phyloP scores from a whole-genome alignment of 2,329 filamentous ascomycete genomes.

The Ambrosiella xylebori region DNA sequence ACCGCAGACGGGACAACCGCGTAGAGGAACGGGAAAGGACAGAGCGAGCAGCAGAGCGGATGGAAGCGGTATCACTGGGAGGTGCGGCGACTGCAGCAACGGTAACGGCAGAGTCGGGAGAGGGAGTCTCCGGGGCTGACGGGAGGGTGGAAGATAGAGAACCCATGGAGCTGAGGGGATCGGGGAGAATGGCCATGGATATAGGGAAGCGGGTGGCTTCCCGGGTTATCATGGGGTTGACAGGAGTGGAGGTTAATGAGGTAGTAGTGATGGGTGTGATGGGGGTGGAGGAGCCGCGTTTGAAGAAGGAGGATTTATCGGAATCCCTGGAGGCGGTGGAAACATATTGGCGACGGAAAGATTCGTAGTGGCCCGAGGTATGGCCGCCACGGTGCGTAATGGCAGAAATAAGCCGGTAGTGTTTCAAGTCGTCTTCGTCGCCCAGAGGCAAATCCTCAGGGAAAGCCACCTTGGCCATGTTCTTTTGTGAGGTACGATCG shows the following conservation, averaged over 20 bases:
- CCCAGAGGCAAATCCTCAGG: constrained; percentile 75
- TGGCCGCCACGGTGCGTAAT: constrained; percentile 94
- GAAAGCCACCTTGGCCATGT: constrained; percentile 84
- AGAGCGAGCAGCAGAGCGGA: constrained; percentile 37
- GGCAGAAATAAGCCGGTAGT: constrained; percentile 69
- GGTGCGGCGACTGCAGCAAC: not conserved
- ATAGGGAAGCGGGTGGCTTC: constrained; percentile 18
- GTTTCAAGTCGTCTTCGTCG: constrained; percentile 56
- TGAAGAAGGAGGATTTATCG: constrained; percentile 58
- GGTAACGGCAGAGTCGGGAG: not conserved
- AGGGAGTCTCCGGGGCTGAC: constrained; percentile 16
- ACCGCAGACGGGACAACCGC: constrained; percentile 5
- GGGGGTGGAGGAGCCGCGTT: constrained; percentile 42
- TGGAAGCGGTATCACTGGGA: constrained; percentile 23
- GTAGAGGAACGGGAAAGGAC: constrained; percentile 33
- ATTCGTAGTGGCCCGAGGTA: constrained; percentile 93
- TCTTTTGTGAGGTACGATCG: constrained; percentile 73
- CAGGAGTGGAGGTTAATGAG: constrained; percentile 24
- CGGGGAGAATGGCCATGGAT: constrained; percentile 30
- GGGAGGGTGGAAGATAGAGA: constrained; percentile 20
- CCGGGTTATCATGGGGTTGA: not conserved
- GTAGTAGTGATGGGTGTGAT: constrained; percentile 22
- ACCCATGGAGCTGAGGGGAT: constrained; percentile 21
- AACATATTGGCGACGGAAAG: constrained; percentile 72
- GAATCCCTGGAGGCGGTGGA: constrained; percentile 62